phyloP scores from a whole-genome alignment of 768 basidiomycete genomes.

The Mycena maculata region DNA sequence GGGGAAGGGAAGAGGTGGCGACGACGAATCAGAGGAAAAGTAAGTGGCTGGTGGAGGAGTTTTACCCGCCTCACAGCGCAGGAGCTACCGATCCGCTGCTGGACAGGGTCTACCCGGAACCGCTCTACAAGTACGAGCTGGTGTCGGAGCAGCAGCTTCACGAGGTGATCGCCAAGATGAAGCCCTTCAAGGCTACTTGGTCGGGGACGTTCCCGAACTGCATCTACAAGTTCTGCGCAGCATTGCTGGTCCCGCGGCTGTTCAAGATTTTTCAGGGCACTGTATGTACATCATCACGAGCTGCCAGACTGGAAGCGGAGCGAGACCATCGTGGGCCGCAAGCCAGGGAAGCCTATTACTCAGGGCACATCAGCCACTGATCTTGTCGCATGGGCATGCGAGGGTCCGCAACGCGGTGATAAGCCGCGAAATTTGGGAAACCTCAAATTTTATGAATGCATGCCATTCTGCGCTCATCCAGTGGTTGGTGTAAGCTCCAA shows the following conservation, averaged over 20 bases:
- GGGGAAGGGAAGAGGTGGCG: not conserved
- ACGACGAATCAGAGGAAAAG: not conserved
- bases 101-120: not conserved
- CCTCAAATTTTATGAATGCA: too few relatives aligned
- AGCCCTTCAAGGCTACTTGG: constrained; percentile 43
- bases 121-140: not conserved
- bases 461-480: too few relatives aligned
- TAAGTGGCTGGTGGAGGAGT: not conserved
- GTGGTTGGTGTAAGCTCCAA: too few relatives aligned
- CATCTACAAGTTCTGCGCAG: constrained; percentile 31
- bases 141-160: not conserved
- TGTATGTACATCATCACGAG: constrained; percentile 41
- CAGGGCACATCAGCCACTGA: constrained; percentile 48
- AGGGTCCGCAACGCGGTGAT: constrained; percentile 18
- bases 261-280: constrained; percentile 39
- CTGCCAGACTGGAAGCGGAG: constrained; percentile 43
- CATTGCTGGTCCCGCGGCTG: constrained; percentile 29
- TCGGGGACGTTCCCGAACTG: constrained; percentile 39
- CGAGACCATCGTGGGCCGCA: constrained; percentile 45
- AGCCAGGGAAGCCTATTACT: constrained; percentile 51
- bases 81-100: not conserved
- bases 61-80: not conserved
- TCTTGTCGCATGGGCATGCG: constrained; percentile 37
- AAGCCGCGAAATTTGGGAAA: too few relatives aligned
- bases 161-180: constrained; percentile 31